Evolutionary conservation across 2,329 filamentous ascomycete species (phyloP), one percentile per base, ranked within the genome.

Genomic region (Aspergillus proliferans): DNA sequence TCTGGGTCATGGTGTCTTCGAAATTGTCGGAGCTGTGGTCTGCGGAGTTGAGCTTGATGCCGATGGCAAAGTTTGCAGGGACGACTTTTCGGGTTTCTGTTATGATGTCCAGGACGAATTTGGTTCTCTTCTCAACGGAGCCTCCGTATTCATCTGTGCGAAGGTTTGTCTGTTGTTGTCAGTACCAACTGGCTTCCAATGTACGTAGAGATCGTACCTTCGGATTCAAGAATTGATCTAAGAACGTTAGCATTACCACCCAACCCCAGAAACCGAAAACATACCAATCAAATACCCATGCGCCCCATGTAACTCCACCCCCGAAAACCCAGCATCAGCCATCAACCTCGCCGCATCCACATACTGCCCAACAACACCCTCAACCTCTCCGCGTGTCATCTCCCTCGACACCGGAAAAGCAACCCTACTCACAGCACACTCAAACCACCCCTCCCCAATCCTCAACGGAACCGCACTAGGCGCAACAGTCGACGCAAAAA

Each of bases 1-100:
- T 70, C 59, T 87, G 83, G 49, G 79, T 75, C 36, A 86, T 66
- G 33, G 75, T 79, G 10, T 82, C 81, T 8, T 75, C 64, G 18
- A 65, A 64, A n/a, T 55, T 60, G 12, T 52, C 26, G 14, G 64
- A 63, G 54, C 55, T 62, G 56, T 76, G 71, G 48, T 79, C 76
- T 2, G 70, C 76, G 1, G 71, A 75, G 58, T 79, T 79, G 41
- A 79, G 59, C 57, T 80, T 79, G 45, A 79, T 71, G 33, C 71
- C 69, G 38, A 80, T 60, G 51, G 67, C 70, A 58, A 76, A 78
- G 1, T 63, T 65, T 1, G 65, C 19, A 0, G 73, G 71, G 5
- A 74, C 72, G 3, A 61, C 65, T 46, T 64, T 62, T 44, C 75
- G 69, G 28, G 71, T 71, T 45, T 71, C 69, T 2, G 49, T 26